Evolutionary conservation across 2,329 filamentous ascomycete species (phyloP).

Genomic region (Microthyrium microscopicum): DNA sequence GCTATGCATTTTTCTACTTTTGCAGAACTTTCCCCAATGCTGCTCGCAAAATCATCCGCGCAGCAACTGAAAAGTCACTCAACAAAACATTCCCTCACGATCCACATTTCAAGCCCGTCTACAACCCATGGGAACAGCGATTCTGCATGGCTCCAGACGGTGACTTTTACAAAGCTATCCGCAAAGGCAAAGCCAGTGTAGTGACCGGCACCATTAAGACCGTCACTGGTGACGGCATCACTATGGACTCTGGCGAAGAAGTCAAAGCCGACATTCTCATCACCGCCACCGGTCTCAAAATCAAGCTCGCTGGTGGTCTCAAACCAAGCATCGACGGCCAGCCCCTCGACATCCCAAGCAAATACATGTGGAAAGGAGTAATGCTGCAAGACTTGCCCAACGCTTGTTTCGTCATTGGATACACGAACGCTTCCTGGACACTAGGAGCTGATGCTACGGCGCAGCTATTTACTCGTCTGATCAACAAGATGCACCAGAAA

Average conservation of each 20-base stretch:
- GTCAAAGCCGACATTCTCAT: conserved; percentile 37
- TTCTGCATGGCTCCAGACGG: conserved; percentile 51
- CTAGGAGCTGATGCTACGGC: conserved; percentile 40
- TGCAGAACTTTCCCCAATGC: conserved; percentile 36
- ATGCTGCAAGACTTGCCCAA: conserved; percentile 51
- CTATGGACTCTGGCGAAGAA: conserved; percentile 26
- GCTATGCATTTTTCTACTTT: conserved; percentile 32
- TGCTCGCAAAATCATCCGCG: conserved; percentile 32
- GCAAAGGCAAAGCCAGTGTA: conserved; percentile 33
- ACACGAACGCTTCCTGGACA: conserved; percentile 45
- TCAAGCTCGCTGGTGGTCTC: conserved; percentile 38
- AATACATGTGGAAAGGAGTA: conserved; percentile 42
- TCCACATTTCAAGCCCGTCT: conserved; percentile 29
- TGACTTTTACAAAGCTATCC: conserved; percentile 39
- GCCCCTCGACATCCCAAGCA: conserved; percentile 26
- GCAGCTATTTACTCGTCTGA: conserved; percentile 31
- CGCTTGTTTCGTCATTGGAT: conserved; percentile 40
- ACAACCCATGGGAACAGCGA: conserved; percentile 50
- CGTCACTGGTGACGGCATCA: conserved; percentile 33
- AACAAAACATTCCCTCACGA: conserved; percentile 28
- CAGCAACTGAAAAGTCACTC: conserved; percentile 31
- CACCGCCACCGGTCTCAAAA: conserved; percentile 45
- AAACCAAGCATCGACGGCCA: conserved; percentile 34
- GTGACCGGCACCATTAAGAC: conserved; percentile 37
- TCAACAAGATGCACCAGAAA: conserved; percentile 32